Evolutionary conservation across 257 asterid genomes (phyloP), one percentile per base, ranked within the genome.

Genomic region (Solanum corneliomulleri): DNA sequence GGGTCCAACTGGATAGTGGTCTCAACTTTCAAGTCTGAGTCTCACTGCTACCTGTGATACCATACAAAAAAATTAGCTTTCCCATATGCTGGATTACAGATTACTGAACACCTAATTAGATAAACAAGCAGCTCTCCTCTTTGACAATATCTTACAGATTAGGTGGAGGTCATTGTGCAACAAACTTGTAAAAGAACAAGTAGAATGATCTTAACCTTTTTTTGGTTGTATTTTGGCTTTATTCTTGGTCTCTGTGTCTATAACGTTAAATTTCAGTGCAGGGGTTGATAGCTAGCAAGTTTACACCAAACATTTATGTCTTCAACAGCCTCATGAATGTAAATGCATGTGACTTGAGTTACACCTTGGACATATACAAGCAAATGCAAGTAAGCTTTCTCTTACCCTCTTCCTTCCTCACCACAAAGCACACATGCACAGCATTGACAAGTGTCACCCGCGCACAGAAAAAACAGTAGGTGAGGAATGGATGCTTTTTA

Each of bases 241-340:
- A 31, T 49, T 81, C 69, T 29, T 81, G 86, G 86, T 90, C 69
- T 86, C 27, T 66, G 45, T 87, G 84, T 58, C 66, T 85, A 89
- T 89, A 72, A 90, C 78, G 66, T 87, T 85, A 83, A 87, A 33
- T 90, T 84, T 88, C 87, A 85, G 85, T 92, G 86, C 98, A 95
- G 99, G 98, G 91, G 84, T 89, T 97, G 87, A 92, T 93, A 23
- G 92, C 93, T 86, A 84, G 89, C 83, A 92, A 92, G 85, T 90
- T 90, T 85, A 92, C 91, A 87, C 98, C 99, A 56, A 96, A 95
- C 88, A 86, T 76, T 80, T 93, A 93, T 66, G 97, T 96, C 88
- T 86, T 94, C 93, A 96, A 96, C 93, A 96, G 99, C 88, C 96
- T 96, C 89, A 96, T 96, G 98, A 96, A 95, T 86, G 99, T 94